These are phyloP conservation scores for Chrysanthemum makinoi DNA, from an alignment of 129 eudicot species.

Conservation along the genomic window DNA sequence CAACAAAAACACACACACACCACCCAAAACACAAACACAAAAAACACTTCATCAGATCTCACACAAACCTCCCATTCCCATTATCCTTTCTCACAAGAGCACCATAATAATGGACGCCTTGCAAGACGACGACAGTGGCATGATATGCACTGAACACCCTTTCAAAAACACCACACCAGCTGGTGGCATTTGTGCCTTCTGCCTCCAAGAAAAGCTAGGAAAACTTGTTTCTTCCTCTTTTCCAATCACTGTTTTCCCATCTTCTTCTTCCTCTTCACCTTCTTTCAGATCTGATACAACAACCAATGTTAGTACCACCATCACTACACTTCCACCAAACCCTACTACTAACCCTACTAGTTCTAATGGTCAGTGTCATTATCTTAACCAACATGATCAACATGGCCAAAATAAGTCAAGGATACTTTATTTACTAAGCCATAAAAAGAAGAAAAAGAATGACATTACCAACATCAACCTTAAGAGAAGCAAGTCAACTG, in stretches of 20 bases:
- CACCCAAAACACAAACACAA: no score
- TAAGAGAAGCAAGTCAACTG: slow-evolving; percentile 77
- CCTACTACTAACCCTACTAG: neutral
- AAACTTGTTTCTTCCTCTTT: slow-evolving; percentile 89
- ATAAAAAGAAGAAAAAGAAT: slow-evolving; percentile 65
- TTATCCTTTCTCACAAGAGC: slow-evolving; percentile 7
- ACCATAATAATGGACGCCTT: slow-evolving; percentile 52
- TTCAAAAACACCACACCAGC: slow-evolving; percentile 56
- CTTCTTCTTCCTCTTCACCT: slow-evolving; percentile 60
- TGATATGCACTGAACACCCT: slow-evolving; percentile 72
- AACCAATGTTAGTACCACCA: slow-evolving; percentile 14
- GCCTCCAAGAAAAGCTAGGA: slow-evolving; percentile 92
- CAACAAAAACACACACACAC: no score
- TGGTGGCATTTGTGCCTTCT: slow-evolving; percentile 83
- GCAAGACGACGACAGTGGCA: slow-evolving; percentile 66
- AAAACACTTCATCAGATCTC: no score
- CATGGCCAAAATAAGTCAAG: slow-evolving; percentile 37
- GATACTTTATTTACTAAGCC: slow-evolving; percentile 54
- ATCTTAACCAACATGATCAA: slow-evolving; percentile 1
- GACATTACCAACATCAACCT: slow-evolving; percentile 18
- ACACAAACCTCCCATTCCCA: slow-evolving; percentile 5
- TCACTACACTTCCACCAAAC: neutral
- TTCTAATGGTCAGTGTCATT: slow-evolving; percentile 14
- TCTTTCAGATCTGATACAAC: slow-evolving; percentile 56
- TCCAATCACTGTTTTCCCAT: slow-evolving; percentile 54